A percentile compares a stretch with the other conserved stretches of the same genome.
These are phyloP conservation scores for Sarcocystis neurona DNA, from an alignment of 169 alveolate genomes.

Conservation along the genomic window DNA sequence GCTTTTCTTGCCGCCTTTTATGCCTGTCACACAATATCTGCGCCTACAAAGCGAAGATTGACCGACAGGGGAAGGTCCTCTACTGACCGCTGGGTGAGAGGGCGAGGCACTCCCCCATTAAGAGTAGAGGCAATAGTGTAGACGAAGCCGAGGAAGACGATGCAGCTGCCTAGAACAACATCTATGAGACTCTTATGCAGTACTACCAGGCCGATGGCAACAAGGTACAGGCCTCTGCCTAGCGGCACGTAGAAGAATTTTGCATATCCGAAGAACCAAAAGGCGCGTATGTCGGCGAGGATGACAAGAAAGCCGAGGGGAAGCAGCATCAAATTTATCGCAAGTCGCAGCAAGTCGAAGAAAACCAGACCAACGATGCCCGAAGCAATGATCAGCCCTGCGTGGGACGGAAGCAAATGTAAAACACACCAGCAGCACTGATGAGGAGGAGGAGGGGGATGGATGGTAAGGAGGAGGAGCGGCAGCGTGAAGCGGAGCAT, in stretches of 20 bases:
- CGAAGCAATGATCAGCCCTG: background rate
- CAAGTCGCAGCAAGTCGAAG: background rate
- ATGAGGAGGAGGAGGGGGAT: no score
- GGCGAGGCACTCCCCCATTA: background rate
- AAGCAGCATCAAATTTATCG: background rate
- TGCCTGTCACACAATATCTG: no score
- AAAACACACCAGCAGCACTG: no score
- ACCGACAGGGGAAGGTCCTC: background rate
- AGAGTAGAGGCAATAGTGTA: background rate
- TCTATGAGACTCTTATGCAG: background rate
- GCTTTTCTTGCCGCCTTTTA: no score
- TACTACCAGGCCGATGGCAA: background rate
- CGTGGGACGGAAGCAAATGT: background rate
- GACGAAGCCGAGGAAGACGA: background rate
- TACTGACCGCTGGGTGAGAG: background rate
- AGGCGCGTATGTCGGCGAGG: conserved; percentile 5
- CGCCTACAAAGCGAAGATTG: background rate
- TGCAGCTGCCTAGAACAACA: background rate
- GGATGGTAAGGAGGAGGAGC: no score
- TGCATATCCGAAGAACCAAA: background rate
- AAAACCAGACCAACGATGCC: background rate
- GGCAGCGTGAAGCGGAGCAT: no score
- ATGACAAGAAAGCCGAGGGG: background rate
- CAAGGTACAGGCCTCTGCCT: background rate
- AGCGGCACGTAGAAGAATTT: background rate